Evolutionary conservation across 306 rosid genomes (phyloP).

Genomic region (Cercis canadensis): DNA sequence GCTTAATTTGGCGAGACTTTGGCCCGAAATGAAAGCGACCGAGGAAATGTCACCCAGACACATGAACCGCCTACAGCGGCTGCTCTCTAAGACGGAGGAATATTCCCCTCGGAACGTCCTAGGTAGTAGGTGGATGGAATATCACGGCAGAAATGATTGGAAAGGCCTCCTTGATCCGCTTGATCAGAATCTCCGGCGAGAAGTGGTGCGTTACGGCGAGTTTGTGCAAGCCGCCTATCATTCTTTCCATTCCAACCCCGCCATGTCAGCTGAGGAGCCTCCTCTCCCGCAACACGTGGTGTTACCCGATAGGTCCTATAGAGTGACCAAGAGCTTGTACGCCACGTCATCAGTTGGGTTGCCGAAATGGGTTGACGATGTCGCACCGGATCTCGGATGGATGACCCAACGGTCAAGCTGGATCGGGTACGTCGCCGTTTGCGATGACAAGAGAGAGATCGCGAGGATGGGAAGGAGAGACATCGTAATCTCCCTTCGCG

Average conservation of each 20-base stretch:
- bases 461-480: conserved; percentile 85
- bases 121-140: conserved; percentile 72
- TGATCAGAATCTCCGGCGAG: conserved; percentile 93
- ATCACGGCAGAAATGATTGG: conserved; percentile 84
- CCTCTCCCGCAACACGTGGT: conserved; percentile 57
- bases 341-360: conserved; percentile 85
- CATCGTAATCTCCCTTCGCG: conserved; percentile 83
- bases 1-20: conserved; percentile 56
- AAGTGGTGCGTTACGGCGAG: conserved; percentile 86
- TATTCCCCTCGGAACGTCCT: conserved; percentile 78
- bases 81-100: conserved; percentile 69
- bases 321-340: conserved; percentile 80
- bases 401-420: conserved; percentile 97
- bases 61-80: conserved; percentile 62
- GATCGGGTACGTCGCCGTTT: conserved; percentile 93
- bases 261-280: conserved; percentile 61
- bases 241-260: conserved; percentile 71
- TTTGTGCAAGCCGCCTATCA: conserved; percentile 88
- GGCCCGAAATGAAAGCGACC: conserved; percentile 66
- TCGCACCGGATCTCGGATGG: conserved; percentile 93
- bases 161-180: conserved; percentile 83
- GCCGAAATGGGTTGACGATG: conserved; percentile 79
- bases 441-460: conserved; percentile 78
- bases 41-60: conserved; percentile 92
- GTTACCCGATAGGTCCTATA: conserved; percentile 61